Conservation (phyloP, 345 rosid species). For the Moricandia arvensis region DNA sequence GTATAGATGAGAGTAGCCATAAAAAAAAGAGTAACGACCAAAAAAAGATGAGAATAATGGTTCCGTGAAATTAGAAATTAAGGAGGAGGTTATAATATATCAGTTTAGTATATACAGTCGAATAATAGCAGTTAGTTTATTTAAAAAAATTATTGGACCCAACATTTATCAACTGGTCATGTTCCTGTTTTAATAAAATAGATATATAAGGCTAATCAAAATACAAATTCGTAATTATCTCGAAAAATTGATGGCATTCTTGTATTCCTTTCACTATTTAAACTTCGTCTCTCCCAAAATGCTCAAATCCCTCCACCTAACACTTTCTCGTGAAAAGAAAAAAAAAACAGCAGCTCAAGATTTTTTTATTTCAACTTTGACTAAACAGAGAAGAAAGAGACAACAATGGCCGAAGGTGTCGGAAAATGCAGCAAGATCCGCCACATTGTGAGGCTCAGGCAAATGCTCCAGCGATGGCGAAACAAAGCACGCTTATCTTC, state of each 20-base stretch:
- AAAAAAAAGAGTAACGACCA: too few relatives aligned
- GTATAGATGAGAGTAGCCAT: too few relatives aligned
- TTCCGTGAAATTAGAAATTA: too few relatives aligned
- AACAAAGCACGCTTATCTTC: slow-evolving; percentile 81
- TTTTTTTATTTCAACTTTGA: not conserved
- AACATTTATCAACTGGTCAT: too few relatives aligned
- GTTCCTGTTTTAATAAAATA: too few relatives aligned
- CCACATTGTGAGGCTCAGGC: slow-evolving; percentile 87
- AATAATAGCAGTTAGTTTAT: too few relatives aligned
- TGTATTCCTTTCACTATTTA: slow-evolving; percentile 33
- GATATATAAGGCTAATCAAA: too few relatives aligned
- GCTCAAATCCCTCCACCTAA: slow-evolving; percentile 9
- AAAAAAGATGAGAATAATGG: too few relatives aligned
- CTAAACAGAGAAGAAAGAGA: not conserved
- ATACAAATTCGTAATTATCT: slow-evolving; percentile 48
- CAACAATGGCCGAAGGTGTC: slow-evolving; percentile 54
- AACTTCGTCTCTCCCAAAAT: slow-evolving; percentile 34
- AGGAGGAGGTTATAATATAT: too few relatives aligned
- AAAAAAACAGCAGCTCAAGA: not conserved
- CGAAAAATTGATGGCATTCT: slow-evolving; percentile 37
- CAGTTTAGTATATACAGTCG: too few relatives aligned
- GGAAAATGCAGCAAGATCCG: slow-evolving; percentile 94
- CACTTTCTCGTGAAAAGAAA: not conserved
- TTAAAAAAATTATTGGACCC: too few relatives aligned
- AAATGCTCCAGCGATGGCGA: slow-evolving; percentile 82